phyloP scores from a whole-genome alignment of 257 asterid genomes.

The Plantago ovata region DNA sequence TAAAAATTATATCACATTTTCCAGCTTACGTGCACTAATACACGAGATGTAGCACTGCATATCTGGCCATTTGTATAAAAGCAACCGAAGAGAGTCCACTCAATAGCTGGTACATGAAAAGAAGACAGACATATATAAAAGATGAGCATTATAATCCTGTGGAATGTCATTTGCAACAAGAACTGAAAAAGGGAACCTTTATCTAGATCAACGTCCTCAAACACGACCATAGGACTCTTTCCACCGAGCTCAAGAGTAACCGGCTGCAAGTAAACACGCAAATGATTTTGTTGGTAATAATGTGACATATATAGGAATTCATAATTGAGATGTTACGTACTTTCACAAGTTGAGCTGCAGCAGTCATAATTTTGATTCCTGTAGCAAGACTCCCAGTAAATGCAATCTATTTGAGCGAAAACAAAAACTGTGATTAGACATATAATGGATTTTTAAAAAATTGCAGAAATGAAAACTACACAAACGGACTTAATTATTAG shows the following conservation, averaged over 20 bases:
- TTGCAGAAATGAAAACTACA: background rate
- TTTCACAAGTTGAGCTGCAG: conserved; percentile 88
- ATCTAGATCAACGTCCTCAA: conserved; percentile 89
- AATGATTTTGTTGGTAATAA: background rate
- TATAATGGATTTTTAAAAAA: background rate
- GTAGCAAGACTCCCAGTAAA: conserved; percentile 89
- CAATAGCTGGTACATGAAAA: conserved; percentile 55
- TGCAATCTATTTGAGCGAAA: conserved; percentile 56
- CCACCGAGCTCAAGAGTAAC: conserved; percentile 98
- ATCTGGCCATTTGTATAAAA: conserved; percentile 98
- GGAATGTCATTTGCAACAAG: too few relatives aligned
- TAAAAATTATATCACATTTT: background rate
- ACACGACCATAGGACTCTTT: conserved; percentile 90
- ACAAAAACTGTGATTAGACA: background rate
- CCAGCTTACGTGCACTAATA: conserved; percentile 70
- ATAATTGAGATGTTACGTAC: conserved; percentile 25
- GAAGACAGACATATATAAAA: background rate
- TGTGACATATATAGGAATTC: background rate
- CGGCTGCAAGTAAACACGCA: conserved; percentile 49
- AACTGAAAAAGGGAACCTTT: conserved; percentile 37
- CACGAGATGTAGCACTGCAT: conserved; percentile 98
- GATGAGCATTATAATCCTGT: too few relatives aligned
- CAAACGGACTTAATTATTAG: conserved; percentile 14
- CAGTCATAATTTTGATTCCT: conserved; percentile 81
- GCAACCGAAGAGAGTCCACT: conserved; percentile 96